These are phyloP conservation scores for Tylopilus felleus DNA, from an alignment of 768 basidiomycete species.

Conservation along the genomic window DNA sequence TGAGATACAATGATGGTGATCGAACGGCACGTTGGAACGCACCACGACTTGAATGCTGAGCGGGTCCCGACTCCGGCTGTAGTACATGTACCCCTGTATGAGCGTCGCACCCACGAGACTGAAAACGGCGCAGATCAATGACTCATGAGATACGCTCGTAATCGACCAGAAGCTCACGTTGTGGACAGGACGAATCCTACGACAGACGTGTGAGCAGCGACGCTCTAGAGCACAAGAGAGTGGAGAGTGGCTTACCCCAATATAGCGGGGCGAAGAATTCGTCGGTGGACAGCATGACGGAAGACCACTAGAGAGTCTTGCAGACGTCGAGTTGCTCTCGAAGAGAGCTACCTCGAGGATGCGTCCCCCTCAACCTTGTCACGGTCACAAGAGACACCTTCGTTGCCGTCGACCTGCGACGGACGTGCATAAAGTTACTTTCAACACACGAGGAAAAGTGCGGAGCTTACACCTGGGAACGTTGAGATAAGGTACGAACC, in stretches of 20 bases:
- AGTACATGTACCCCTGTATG: slow-evolving; percentile 7
- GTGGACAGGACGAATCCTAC: slow-evolving; percentile 3
- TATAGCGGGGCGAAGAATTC: neutral
- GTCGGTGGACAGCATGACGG: neutral
- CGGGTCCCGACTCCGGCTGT: neutral
- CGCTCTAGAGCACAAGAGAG: neutral
- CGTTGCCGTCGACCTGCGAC: neutral
- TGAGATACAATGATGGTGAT: neutral
- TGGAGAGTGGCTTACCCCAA: neutral
- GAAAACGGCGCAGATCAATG: neutral
- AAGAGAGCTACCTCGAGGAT: neutral
- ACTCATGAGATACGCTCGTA: neutral
- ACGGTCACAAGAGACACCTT: no score
- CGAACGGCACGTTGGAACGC: neutral
- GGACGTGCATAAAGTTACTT: neutral
- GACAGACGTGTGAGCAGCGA: neutral
- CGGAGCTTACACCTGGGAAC: neutral
- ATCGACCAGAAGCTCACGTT: neutral
- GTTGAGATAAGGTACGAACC: neutral
- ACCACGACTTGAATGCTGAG: neutral
- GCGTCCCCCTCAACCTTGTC: neutral
- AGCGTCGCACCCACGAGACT: slow-evolving; percentile 4
- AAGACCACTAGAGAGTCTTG: neutral
- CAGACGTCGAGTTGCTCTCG: neutral
- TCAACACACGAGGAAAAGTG: neutral